phyloP scores from a whole-genome alignment of 805 yeast genomes.

The Kregervanrija delftensis region DNA sequence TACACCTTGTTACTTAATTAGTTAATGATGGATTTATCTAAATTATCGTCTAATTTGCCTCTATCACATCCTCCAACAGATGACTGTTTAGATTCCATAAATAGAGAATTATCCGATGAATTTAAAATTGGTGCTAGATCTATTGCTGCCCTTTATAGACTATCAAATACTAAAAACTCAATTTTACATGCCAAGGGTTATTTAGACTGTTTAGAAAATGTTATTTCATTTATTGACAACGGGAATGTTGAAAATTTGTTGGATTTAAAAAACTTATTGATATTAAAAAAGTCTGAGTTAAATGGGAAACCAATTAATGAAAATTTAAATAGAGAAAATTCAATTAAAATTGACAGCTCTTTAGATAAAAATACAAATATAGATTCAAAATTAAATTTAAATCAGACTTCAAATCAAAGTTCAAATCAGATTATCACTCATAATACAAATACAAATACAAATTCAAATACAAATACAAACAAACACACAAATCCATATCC shows the following conservation, averaged over 20 bases:
- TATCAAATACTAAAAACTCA: conserved; percentile 47
- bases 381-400: too few relatives aligned
- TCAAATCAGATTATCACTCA: too few relatives aligned
- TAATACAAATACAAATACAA: too few relatives aligned
- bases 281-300: conserved; percentile 23
- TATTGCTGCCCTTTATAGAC: conserved; percentile 58
- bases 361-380: too few relatives aligned
- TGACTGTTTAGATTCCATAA: conserved; percentile 40
- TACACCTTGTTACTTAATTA: too few relatives aligned
- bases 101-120: conserved; percentile 49
- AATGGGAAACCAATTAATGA: conserved; percentile 3
- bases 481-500: too few relatives aligned
- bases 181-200: conserved; percentile 51
- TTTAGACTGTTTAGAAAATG: conserved; percentile 52
- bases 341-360: too few relatives aligned
- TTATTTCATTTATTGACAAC: conserved; percentile 23
- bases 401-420: too few relatives aligned
- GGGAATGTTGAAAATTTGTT: conserved; percentile 24
- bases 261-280: conserved; percentile 32
- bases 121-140: conserved; percentile 68
- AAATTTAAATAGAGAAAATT: too few relatives aligned
- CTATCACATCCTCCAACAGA: conserved; percentile 42
- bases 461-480: too few relatives aligned
- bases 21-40: conserved; percentile 52
- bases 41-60: conserved; percentile 50